Base-by-base conservation (phyloP, 352 stramenopile species). In the Phytopythium vexans region DNA sequence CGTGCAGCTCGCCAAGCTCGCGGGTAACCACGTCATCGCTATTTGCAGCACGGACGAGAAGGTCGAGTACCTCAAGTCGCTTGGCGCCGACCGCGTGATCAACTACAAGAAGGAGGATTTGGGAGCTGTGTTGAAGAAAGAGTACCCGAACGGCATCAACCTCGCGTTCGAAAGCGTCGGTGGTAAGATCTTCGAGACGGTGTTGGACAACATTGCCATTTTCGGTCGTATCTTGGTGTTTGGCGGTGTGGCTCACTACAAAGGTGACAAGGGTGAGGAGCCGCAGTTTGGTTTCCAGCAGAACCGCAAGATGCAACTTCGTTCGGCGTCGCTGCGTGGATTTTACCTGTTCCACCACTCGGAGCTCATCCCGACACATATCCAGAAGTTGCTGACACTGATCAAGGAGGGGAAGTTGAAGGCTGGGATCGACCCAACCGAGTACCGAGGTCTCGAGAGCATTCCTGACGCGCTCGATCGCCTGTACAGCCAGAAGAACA, bases 11-110 rank as follows among this genome's bases (percentile, higher is more conserved):
- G 84, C 83, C 46, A 89, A 90, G 44, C 74, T 85, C 15, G 65
- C 88, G 4, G 79, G 77, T 31, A 86, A 85, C 66, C 67, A 82
- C 42, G 77, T 88, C 14, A 87, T 94, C 45, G 70, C 65, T 42
- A 90, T 74, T 12, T 80, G 78, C 52, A 92, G 81, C 61, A 89
- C 68, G 45, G 74, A 87, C 36, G 87, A 89, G 48, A 96, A 96
- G 62, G 87, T 55, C n/a, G 73, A 78, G 7, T 68, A 89, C 54
- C 66, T 94, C 33, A 72, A 72, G 52, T 62, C 52, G 38, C 54
- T 86, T 4, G 82, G 77, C 27, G 74, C 58, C 15, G 75, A 90
- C 52, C 77, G 84, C 32, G 70, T 96, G 58, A 82, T 96, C 51
- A 86, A 94, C 60, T 91, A 89, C 62, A 85, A 72, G 12, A 78